Evolutionary conservation across 2,329 filamentous ascomycete species (phyloP), one percentile per base, ranked within the genome.

Genomic region (Aspergillus proliferans): DNA sequence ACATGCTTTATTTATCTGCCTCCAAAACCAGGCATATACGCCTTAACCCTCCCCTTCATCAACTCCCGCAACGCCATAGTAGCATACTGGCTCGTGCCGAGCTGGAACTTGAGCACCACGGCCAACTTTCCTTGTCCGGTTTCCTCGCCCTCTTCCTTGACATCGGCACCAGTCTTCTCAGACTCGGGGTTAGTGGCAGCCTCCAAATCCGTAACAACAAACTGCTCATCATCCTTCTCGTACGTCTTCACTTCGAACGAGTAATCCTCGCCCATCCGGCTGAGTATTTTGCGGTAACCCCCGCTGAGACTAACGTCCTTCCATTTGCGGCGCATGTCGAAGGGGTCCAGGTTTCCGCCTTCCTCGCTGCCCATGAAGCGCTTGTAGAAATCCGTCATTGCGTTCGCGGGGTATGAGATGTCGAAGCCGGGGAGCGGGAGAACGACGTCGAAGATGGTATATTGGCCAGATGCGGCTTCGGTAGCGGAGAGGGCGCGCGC

Each of bases 381-480:
- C 54, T 79, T 79, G 72, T 97, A 98, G 67, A 86, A 95, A 3
- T 82, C 77, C n/a, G 86, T 88, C 53, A 95, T 82, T 33, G 82
- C 82, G 66, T 98, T 97, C 19, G 76, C 66, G 0, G 93, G 93
- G 64, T 97, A 98, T 33, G 87, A 69, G 36, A 97, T 81, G 59
- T 95, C 90, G 72, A 84, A 96, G 15, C 93, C 93, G 0, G 93
- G 93, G n/a, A 87, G 84, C 3, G 94, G 92, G 2, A 98, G 78
- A 10, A 98, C 91, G 53, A 97, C 66, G 64, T 98, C 93, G 62
- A 87, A 89, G 59, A 98, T 86, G 34, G 78, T 82, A 70, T 86
- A 96, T 50, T 80, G 77, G 9, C 88, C 89, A 55, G 83, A 87
- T 22, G 78, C 77, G 2, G 83, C 87, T 66, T 98, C 93, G n/a